Conservation (phyloP, 352 stramenopile species). For the Nothophytophthora sp. region DNA sequence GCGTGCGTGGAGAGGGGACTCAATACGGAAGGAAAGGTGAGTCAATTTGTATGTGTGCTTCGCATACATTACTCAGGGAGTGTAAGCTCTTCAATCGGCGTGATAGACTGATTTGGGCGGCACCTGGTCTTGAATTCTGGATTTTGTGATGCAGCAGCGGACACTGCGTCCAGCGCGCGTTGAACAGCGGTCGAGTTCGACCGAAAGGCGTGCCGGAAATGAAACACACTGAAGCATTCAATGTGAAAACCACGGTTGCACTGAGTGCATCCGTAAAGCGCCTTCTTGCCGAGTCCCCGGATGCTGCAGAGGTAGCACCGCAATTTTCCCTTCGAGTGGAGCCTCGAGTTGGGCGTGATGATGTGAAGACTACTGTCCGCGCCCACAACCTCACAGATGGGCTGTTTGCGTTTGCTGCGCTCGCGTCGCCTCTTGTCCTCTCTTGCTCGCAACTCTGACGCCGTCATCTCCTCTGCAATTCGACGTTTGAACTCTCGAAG, state of each 20-base stretch:
- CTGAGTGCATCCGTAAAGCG: background rate
- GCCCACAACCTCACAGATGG: background rate
- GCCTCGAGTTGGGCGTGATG: background rate
- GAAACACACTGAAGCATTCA: background rate
- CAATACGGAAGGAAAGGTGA: background rate
- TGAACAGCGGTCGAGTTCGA: background rate
- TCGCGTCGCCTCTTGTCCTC: background rate
- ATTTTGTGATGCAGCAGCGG: background rate
- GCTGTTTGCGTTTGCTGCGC: background rate
- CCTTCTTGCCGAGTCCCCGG: background rate
- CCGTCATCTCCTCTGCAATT: background rate
- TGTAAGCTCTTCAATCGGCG: background rate
- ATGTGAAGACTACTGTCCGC: background rate
- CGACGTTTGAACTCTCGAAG: background rate
- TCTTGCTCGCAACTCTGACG: background rate
- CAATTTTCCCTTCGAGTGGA: background rate
- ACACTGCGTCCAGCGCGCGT: background rate
- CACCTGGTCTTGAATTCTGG: no score
- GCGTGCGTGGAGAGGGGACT: background rate
- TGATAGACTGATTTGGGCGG: background rate
- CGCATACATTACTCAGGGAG: background rate
- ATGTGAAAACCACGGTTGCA: conserved; percentile 1
- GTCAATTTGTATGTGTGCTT: background rate
- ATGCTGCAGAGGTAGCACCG: background rate
- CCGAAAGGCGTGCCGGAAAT: background rate